Evolutionary conservation across 2,329 filamentous ascomycete species (phyloP), one percentile per base, ranked within the genome.

Genomic region (Verticillium nonalfalfae): DNA sequence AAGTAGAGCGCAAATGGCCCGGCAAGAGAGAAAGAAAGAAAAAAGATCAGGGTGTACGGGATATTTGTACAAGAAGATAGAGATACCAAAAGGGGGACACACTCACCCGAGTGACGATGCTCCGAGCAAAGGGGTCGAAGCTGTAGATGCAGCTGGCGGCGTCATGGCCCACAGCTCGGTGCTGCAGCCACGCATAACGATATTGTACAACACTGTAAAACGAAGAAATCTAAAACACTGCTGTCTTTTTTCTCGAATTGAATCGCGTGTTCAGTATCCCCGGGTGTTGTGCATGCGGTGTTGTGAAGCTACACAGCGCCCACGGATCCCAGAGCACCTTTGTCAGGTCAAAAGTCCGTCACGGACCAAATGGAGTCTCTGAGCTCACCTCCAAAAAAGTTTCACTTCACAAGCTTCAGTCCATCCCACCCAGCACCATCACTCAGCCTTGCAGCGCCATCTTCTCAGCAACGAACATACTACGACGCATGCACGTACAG

Each of bases 1-100:
- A 82, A 84, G 67, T 88, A 73, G 79, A 26, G 26, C 26, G 26
- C 26, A n/a, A 26, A 26, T 26, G 26, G 2, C 26, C 26, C 2
- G 2, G 26, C 26, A n/a, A n/a, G n/a, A n/a, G n/a, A n/a, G n/a
- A n/a, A n/a, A n/a, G n/a, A n/a, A n/a, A n/a, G n/a, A n/a, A n/a
- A 3, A 26, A 26, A 26, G 2, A 26, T 26, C 26, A 26, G 26
- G 26, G 3, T 26, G 26, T 26, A 26, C 3, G 26, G 26, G 26
- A 26, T 26, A 26, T 26, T 26, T 26, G 26, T 26, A 26, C 26
- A 26, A 26, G 26, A 26, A 26, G 26, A 26, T 14, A 6, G 38
- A 14, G 15, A n/a, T 40, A 15, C 38, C 5, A 14, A 40, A 40
- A 26, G 26, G 26, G 26, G 26, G 26, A 26, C 26, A 26, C 26